Base-by-base conservation (phyloP, 169 alveolate genomes). In the Plasmodium billcollinsi region DNA sequence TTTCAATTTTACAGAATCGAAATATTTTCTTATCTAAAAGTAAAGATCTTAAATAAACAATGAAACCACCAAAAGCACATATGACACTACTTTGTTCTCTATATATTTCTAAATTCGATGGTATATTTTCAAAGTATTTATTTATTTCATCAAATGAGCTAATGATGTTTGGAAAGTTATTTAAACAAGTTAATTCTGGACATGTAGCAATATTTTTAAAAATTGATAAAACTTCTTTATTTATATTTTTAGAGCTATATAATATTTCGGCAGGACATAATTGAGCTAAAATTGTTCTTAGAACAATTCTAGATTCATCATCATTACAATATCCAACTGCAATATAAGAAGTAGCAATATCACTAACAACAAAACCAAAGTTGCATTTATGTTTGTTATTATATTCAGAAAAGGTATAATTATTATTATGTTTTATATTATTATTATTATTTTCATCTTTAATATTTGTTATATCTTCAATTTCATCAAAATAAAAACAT, bases 291-390 rank as follows among this genome's bases (percentile, higher is more conserved):
- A 95, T 61, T 8, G 97, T 95, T 49, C 96, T 88, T 67, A 95
- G 62, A 49, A 73, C 88, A 24, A 90, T 88, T 21, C 95, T 47
- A 3, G 80, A 88, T 72, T 92, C 93, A 67, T 92, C 96, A 86
- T 94, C 96, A 24, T 93, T 93, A 29, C 96, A 88, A 63, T 94
- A 89, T 7, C 98, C 97, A 58, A 96, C 75, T 20, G 94, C 94
- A 43, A 97, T 91, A 62, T 93, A 83, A 14, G 94, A 88, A 1
- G 98, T 97, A 2, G 96, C 90, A 0, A 95, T 91, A 88, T 97
- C 99, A 18, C 95, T 95, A 29, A 97, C 92, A 18, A 95, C 93
- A 29, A 97, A 93, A 1, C 98, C 98, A 73, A 96, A 92, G 56
- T 95, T 94, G 52, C 92, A 88, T 49, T 89, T 75, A 2, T 0